phyloP scores from a whole-genome alignment of 73 alveolate genomes.

The Paramecium tetraurelia region DNA sequence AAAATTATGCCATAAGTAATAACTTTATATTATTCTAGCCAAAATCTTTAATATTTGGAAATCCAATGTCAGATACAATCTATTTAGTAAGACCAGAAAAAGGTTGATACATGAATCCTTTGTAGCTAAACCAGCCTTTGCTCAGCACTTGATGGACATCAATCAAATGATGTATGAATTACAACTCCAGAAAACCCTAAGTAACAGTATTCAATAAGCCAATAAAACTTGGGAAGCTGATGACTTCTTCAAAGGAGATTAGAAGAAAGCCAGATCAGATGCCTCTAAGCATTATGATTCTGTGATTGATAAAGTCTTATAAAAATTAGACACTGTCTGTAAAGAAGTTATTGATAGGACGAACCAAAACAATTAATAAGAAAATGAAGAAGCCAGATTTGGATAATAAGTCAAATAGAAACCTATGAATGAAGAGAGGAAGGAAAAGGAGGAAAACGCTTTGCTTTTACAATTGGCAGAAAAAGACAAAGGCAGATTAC shows the following conservation, averaged over 20 bases:
- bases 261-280: slow-evolving; percentile 77
- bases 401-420: slow-evolving; percentile 94
- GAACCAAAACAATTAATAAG: slow-evolving; percentile 90
- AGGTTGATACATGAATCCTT: slow-evolving; percentile 73
- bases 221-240: slow-evolving; percentile 70
- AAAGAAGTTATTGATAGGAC: slow-evolving; percentile 76
- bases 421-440: slow-evolving; percentile 91
- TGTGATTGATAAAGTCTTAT: slow-evolving; percentile 69
- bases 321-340: slow-evolving; percentile 69
- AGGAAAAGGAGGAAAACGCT: slow-evolving; percentile 88
- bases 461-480: slow-evolving; percentile 89
- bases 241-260: slow-evolving; percentile 65
- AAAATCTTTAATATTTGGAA: slow-evolving; percentile 96
- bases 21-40: slow-evolving; percentile 46
- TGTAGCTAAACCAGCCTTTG: slow-evolving; percentile 95
- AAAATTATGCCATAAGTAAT: slow-evolving; percentile 79
- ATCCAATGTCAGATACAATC: slow-evolving; percentile 90
- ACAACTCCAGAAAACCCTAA: slow-evolving; percentile 62
- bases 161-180: slow-evolving; percentile 77
- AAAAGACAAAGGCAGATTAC: slow-evolving; percentile 89
- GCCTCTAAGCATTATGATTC: slow-evolving; percentile 78
- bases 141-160: slow-evolving; percentile 75
- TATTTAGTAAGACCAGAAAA: slow-evolving; percentile 87
- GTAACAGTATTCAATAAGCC: slow-evolving; percentile 45
- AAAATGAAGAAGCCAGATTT: slow-evolving; percentile 92